Evolutionary conservation across 495 filamentous ascomycete species (phyloP), one percentile per base, ranked within the genome.

Genomic region (Annulohypoxylon maeteangense): DNA sequence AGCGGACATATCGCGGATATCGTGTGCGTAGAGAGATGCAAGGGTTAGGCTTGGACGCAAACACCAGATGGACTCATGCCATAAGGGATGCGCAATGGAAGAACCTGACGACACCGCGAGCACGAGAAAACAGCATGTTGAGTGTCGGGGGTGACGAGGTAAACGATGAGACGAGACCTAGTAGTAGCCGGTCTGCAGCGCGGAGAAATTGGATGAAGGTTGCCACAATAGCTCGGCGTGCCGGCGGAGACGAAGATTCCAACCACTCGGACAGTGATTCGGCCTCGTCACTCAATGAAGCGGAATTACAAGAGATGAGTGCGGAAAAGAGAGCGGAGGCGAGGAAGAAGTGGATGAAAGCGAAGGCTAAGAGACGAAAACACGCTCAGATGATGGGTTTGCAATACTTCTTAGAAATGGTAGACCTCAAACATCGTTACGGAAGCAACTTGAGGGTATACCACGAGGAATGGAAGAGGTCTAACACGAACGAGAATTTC

Each of bases 321-420:
- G 59, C 72, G 31, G 80, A 78, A 59, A 78, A 80, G 34, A 77
- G 78, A 53, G 78, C 81, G 62, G 68, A 66, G 25, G 76, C 70
- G 16, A 70, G 74, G 61, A 79, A 76, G 55, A 82, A 79, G 61
- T 78, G 74, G 70, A 81, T 84, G 36, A 79, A 84, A 34, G 82
- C 82, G 25, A 84, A 81, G 67, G 74, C 74, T 8, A 78, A 81
- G 45, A 81, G 83, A 57, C 81, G 80, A 55, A 83, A 88, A 65
- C 85, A 83, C 1, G 87, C 93, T 0, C 92, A 90, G 76, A 88
- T 87, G 70, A 95, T 98, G 92, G 93, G 92, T 55, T 78, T 97
- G 32, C 90, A 90, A 67, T 98, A 97, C 76, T 97, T 96, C 68
- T 82, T 98, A 3, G 94, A 98, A 76, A 95, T 98, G 91, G 92